These are phyloP conservation scores for Irpex sp. DNA, from an alignment of 1,284 basidiomycete species.

Conservation along the genomic window DNA sequence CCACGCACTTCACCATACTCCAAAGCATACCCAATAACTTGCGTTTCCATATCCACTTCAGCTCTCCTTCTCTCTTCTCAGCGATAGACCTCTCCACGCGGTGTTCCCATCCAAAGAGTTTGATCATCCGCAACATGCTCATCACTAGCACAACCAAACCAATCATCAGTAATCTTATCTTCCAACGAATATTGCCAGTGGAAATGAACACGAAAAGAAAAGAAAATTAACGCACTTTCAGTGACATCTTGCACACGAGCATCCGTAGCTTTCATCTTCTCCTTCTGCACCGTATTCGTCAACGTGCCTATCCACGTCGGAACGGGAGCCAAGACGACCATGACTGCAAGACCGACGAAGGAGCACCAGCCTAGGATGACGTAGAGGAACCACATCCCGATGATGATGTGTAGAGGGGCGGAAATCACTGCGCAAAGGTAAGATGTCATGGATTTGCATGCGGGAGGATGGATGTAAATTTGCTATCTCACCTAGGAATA, in stretches of 20 bases:
- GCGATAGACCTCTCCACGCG: constrained; percentile 38
- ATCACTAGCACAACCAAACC: constrained; percentile 19
- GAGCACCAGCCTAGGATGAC: constrained; percentile 43
- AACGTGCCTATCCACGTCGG: constrained; percentile 32
- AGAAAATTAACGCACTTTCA: constrained; percentile 25
- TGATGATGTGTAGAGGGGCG: constrained; percentile 31
- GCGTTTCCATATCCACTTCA: constrained; percentile 38
- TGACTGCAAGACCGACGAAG: constrained; percentile 46
- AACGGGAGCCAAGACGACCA: constrained; percentile 48
- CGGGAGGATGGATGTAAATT: not conserved
- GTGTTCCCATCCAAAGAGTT: constrained; percentile 58
- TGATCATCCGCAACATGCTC: constrained; percentile 45
- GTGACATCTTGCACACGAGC: constrained; percentile 44
- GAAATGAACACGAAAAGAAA: too few relatives aligned
- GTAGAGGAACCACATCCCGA: constrained; percentile 41
- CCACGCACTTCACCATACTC: constrained; percentile 30
- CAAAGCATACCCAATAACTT: constrained; percentile 33
- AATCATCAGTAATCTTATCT: not conserved
- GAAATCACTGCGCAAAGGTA: constrained; percentile 11
- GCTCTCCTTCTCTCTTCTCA: constrained; percentile 47
- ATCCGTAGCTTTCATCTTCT: constrained; percentile 38
- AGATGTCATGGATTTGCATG: not conserved
- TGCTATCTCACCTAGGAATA: constrained; percentile 18
- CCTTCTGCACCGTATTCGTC: constrained; percentile 26
- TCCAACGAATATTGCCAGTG: too few relatives aligned